Evolutionary conservation across 805 yeast genomes (phyloP), one percentile per base, ranked within the genome.

Genomic region (Nakazawaea laoshanensis): DNA sequence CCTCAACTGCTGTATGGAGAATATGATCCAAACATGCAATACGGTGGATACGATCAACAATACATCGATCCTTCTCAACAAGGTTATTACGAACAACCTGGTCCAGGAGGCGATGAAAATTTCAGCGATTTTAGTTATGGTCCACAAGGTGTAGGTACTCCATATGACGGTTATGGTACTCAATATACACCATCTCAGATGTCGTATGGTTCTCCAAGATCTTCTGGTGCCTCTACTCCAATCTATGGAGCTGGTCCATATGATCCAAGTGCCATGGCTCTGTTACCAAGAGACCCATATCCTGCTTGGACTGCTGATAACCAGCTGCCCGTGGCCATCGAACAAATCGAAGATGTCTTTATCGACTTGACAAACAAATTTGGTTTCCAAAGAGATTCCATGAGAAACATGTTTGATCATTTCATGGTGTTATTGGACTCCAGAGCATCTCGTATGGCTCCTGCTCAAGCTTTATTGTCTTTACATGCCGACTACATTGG

Each of bases 221-320:
- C 92, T 1, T 78, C 94, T 9, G 96, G 96, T 41, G 85, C 95
- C 27, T 85, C 95, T 2, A 92, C 98, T 26, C 97, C 98, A 14
- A 74, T 85, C 45, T 83, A 83, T 52, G 94, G 92, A 25, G 62
- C 59, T 21, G 55, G 56, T 31, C 59, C 59, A 32, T 57, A 57
- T 40, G 63, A 57, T 40, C 57, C 58, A 44, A 52, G 55, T 16
- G 65, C 63, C 28, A 61, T 63, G 57, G 68, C 77, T 67, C 79
- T 85, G 55, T 47, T 80, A 61, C 69, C 94, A 47, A 75, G 87
- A 28, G 92, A 92, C 57, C 99, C 98, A 21, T 92, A 89, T 57
- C 98, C 99, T 27, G 97, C 98, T 32, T 92, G 98, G 98, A 84
- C 96, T 17, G 94, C 94, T 29, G 97, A 92, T 59, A 88, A 82